These are phyloP conservation scores for Lasiodiplodia theobromae DNA, from an alignment of 2,329 filamentous ascomycete species.

Conservation along the genomic window DNA sequence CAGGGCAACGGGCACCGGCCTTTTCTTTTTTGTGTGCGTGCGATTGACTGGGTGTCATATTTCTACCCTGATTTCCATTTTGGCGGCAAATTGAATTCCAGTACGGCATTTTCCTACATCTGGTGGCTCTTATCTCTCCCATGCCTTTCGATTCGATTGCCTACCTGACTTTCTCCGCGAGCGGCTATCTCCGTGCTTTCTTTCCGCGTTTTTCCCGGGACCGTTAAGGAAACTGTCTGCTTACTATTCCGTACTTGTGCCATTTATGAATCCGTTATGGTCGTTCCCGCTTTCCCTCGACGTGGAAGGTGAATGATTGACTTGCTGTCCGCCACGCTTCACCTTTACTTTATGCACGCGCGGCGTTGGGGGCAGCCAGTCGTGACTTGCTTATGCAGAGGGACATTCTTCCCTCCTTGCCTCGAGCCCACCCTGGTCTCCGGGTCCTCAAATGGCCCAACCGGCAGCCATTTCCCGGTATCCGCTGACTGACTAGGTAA, in stretches of 20 bases:
- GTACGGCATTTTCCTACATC: background rate
- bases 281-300: conserved; percentile 7
- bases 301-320: background rate
- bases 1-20: background rate
- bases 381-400: conserved; percentile 1
- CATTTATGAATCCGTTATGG: conserved; percentile 4
- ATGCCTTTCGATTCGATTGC: background rate
- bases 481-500: background rate
- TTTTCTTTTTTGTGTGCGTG: background rate
- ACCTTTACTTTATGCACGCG: background rate
- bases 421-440: background rate
- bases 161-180: background rate
- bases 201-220: background rate
- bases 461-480: background rate
- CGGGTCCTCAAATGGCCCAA: background rate
- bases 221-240: background rate
- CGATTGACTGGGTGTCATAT: background rate
- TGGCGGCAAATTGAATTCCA: conserved; percentile 4
- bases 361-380: background rate
- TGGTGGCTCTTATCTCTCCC: background rate
- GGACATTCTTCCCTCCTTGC: background rate
- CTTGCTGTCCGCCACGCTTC: background rate
- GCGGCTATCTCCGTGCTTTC: background rate
- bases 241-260: conserved; percentile 9
- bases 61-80: background rate